Evolutionary conservation across 2,329 filamentous ascomycete genomes (phyloP).

Genomic region (Mycogone perniciosa): DNA sequence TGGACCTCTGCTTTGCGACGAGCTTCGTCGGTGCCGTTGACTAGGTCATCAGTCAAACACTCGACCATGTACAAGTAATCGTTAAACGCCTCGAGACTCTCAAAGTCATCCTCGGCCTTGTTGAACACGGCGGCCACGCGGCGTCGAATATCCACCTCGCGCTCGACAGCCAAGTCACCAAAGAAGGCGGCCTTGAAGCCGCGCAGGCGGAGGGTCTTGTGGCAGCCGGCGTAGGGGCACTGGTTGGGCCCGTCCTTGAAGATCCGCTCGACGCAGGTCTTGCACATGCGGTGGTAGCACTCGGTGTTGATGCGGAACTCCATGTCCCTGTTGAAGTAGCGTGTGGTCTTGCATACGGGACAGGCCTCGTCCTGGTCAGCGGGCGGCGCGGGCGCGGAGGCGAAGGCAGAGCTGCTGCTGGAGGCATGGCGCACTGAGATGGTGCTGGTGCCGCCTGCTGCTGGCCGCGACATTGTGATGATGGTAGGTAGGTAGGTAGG

Average conservation of each 20-base stretch:
- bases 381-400: slow-evolving; percentile 15
- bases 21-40: slow-evolving; percentile 63
- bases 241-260: slow-evolving; percentile 88
- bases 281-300: slow-evolving; percentile 99
- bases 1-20: slow-evolving; percentile 40
- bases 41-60: slow-evolving; percentile 80
- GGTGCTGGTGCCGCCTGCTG: slow-evolving; percentile 15
- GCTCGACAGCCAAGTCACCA: slow-evolving; percentile 77
- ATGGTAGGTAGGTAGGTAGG: neutral
- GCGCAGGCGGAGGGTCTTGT: slow-evolving; percentile 75
- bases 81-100: slow-evolving; percentile 76
- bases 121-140: slow-evolving; percentile 80
- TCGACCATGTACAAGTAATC: slow-evolving; percentile 93
- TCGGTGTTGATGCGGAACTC: slow-evolving; percentile 94
- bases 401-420: slow-evolving; percentile 8
- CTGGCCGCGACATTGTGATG: slow-evolving; percentile 23
- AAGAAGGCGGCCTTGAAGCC: slow-evolving; percentile 87
- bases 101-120: slow-evolving; percentile 84
- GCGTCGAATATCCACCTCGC: slow-evolving; percentile 86
- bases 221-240: slow-evolving; percentile 85
- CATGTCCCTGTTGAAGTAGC: slow-evolving; percentile 92
- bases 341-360: slow-evolving; percentile 93
- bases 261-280: slow-evolving; percentile 88
- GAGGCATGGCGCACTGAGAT: slow-evolving; percentile 25
- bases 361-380: slow-evolving; percentile 62